Evolutionary conservation across 2,329 filamentous ascomycete genomes (phyloP).

Genomic region (Pseudogymnoascus destructans): DNA sequence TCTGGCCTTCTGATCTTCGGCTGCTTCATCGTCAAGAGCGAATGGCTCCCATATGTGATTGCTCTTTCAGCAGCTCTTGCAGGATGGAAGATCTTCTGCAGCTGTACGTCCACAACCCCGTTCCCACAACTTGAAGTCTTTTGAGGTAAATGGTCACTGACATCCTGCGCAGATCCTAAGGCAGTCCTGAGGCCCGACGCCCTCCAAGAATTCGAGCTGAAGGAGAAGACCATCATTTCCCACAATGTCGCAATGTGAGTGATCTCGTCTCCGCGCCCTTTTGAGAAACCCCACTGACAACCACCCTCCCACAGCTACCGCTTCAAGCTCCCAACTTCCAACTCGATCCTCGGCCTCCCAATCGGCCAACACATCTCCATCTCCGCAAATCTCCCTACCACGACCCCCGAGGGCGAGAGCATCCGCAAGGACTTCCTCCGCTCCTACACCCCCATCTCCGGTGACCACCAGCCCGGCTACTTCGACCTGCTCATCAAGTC

Average conservation of each 20-base stretch:
- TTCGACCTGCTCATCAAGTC: constrained; percentile 97
- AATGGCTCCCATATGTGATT: constrained; percentile 61
- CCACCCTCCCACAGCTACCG: constrained; percentile 53
- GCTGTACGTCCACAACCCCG: constrained; percentile 37
- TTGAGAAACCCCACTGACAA: constrained; percentile 11
- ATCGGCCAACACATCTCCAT: constrained; percentile 99
- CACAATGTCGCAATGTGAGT: constrained; percentile 94
- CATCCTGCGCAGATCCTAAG: constrained; percentile 31
- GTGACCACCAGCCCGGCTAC: constrained; percentile 77
- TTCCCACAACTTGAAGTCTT: not conserved
- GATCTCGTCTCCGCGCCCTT: not conserved
- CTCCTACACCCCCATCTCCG: constrained; percentile 85
- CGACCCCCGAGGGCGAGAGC: constrained; percentile 46
- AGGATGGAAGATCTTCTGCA: constrained; percentile 56
- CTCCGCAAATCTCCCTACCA: constrained; percentile 55
- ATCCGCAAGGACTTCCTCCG: constrained; percentile 64
- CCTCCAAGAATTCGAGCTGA: constrained; percentile 87
- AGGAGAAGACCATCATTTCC: constrained; percentile 88
- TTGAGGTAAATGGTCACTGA: not conserved
- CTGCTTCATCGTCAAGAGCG: constrained; percentile 62
- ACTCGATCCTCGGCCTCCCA: constrained; percentile 80
- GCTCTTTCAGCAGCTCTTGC: constrained; percentile 53
- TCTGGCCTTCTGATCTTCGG: constrained; percentile 66
- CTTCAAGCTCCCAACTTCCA: constrained; percentile 67
- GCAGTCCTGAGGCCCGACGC: constrained; percentile 75